Evolutionary conservation across 2,329 filamentous ascomycete species (phyloP).

Genomic region (Zasmidium angulare): DNA sequence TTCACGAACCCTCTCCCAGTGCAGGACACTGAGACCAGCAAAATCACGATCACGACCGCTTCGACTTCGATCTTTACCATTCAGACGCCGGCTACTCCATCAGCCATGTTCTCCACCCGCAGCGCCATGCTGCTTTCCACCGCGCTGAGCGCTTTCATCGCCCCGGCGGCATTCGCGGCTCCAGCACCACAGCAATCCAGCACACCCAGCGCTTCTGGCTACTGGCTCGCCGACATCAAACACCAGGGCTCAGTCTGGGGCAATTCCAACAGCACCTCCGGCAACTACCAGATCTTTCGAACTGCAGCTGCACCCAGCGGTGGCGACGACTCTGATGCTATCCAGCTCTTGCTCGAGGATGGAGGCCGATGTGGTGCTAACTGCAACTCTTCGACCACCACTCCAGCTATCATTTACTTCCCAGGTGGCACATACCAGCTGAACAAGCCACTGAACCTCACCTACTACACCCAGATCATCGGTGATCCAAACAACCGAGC

Average conservation of each 20-base stretch:
- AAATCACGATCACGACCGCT: background rate
- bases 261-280: slow-evolving; percentile 50
- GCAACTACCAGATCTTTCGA: slow-evolving; percentile 61
- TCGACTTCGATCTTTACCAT: background rate
- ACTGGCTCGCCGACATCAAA: slow-evolving; percentile 26
- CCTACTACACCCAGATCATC: slow-evolving; percentile 92
- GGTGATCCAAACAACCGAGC: slow-evolving; percentile 74
- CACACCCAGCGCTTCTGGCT: slow-evolving; percentile 13
- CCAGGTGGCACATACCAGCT: slow-evolving; percentile 83
- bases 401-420: slow-evolving; percentile 88
- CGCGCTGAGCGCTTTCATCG: slow-evolving; percentile 31
- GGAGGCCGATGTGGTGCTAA: slow-evolving; percentile 75
- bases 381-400: slow-evolving; percentile 81
- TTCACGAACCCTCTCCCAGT: slow-evolving; percentile 13
- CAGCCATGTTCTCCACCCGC: slow-evolving; percentile 27
- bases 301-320: slow-evolving; percentile 43
- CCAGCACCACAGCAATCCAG: slow-evolving; percentile 14
- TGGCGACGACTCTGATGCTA: slow-evolving; percentile 65
- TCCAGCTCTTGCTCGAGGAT: slow-evolving; percentile 78
- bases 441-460: slow-evolving; percentile 74
- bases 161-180: slow-evolving; percentile 18
- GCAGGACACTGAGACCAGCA: slow-evolving; percentile 23
- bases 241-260: slow-evolving; percentile 66
- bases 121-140: slow-evolving; percentile 28
- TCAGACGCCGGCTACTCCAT: background rate